A percentile compares a stretch with the other conserved stretches of the same genome.
Evolutionary conservation across 345 rosid species (phyloP).

Genomic region (Heritiera fomes): DNA sequence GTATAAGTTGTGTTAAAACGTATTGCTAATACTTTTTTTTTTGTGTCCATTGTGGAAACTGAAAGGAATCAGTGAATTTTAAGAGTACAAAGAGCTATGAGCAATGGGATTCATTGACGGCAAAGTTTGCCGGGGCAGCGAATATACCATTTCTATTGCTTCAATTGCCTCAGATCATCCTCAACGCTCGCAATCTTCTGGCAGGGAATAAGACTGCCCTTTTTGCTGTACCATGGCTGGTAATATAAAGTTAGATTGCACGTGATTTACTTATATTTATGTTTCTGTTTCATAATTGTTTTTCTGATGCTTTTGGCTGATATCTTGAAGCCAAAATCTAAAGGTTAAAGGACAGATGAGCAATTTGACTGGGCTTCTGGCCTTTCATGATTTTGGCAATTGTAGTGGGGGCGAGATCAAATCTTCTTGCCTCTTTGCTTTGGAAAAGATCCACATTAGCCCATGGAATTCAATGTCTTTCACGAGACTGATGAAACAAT

Average conservation of each 20-base stretch:
- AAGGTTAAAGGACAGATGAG: background rate
- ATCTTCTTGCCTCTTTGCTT: background rate
- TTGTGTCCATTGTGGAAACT: slow-evolving; percentile 7
- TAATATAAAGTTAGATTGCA: slow-evolving; percentile 19
- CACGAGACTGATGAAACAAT: no score
- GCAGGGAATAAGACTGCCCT: slow-evolving; percentile 80
- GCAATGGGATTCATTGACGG: slow-evolving; percentile 85
- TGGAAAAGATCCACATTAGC: background rate
- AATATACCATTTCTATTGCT: slow-evolving; percentile 77
- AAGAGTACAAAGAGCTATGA: slow-evolving; percentile 39
- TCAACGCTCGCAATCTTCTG: slow-evolving; percentile 73
- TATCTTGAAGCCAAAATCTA: background rate
- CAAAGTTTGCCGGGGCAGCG: slow-evolving; percentile 69
- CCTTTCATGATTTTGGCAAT: background rate
- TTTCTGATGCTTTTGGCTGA: background rate
- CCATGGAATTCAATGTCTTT: background rate
- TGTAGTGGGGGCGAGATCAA: background rate
- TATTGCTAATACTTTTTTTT: background rate
- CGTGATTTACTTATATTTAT: background rate
- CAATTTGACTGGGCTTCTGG: background rate
- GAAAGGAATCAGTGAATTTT: slow-evolving; percentile 42
- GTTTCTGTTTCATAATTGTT: background rate
- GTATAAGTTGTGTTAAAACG: background rate
- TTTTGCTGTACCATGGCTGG: slow-evolving; percentile 91
- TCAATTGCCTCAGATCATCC: slow-evolving; percentile 89